These are phyloP conservation scores for Eutrema japonicum DNA, from an alignment of 345 rosid species.

Conservation along the genomic window DNA sequence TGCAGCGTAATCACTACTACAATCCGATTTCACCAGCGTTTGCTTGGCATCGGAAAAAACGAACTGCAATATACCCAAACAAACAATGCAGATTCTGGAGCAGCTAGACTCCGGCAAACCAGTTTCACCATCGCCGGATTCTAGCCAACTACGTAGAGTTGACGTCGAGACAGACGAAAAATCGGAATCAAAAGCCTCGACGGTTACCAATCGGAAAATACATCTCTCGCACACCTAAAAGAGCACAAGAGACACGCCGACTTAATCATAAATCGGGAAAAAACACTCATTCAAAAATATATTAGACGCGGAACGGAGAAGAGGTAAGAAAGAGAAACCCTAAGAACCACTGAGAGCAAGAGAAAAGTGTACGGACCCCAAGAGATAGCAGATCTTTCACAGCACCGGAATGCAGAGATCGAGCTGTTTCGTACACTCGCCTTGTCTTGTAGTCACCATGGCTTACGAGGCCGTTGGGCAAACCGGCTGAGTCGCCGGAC, in stretches of 20 bases:
- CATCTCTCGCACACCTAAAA: constrained; percentile 80
- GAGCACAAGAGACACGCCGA: neutral
- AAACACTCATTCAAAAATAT: neutral
- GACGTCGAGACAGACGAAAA: constrained; percentile 44
- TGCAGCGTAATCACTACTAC: constrained; percentile 50
- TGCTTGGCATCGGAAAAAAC: constrained; percentile 49
- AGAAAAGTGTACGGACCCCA: constrained; percentile 50
- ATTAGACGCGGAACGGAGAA: neutral
- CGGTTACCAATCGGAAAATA: constrained; percentile 65
- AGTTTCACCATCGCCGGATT: constrained; percentile 17
- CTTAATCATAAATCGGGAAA: neutral
- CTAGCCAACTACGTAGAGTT: constrained; percentile 41
- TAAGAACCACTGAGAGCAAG: constrained; percentile 6
- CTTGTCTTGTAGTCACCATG: constrained; percentile 39
- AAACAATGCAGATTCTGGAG: constrained; percentile 61
- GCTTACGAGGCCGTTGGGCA: constrained; percentile 22
- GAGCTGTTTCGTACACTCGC: constrained; percentile 54
- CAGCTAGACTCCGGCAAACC: constrained; percentile 33
- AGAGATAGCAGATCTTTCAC: constrained; percentile 63
- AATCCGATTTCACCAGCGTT: constrained; percentile 46
- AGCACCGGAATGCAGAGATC: constrained; percentile 57
- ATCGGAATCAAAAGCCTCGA: constrained; percentile 44
- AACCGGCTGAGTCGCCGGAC: constrained; percentile 11
- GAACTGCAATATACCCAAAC: constrained; percentile 86
- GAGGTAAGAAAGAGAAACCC: neutral